Evolutionary conservation across 345 rosid genomes (phyloP).

Genomic region (Euphorbia pulcherrima): DNA sequence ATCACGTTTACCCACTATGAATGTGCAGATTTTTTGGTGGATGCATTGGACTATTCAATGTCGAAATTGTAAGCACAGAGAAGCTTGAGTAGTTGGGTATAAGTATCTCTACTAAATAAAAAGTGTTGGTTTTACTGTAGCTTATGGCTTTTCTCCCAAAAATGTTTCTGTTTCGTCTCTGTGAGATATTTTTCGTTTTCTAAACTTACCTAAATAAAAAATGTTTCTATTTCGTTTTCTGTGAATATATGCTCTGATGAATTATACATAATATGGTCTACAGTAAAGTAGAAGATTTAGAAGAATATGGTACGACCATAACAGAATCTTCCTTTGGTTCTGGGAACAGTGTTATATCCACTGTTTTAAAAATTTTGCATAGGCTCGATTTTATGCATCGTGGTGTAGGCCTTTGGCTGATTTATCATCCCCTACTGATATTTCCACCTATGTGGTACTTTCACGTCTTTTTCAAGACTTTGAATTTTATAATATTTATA

Average conservation of each 20-base stretch:
- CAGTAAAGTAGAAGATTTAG: background rate
- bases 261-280: background rate
- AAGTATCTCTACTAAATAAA: background rate
- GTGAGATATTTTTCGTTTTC: background rate
- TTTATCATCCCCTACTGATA: too few relatives aligned
- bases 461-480: too few relatives aligned
- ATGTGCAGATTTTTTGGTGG: slow-evolving; percentile 45
- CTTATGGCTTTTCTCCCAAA: background rate
- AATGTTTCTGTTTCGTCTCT: background rate
- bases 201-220: too few relatives aligned
- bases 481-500: too few relatives aligned
- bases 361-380: too few relatives aligned
- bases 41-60: slow-evolving; percentile 70
- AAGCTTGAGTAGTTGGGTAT: slow-evolving; percentile 1
- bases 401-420: too few relatives aligned
- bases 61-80: slow-evolving; percentile 48
- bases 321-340: too few relatives aligned
- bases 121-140: background rate
- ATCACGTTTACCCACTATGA: background rate
- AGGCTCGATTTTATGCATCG: too few relatives aligned
- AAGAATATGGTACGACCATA: background rate
- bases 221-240: background rate
- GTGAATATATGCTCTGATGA: background rate
- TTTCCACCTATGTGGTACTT: too few relatives aligned
- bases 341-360: too few relatives aligned